A percentile compares a stretch with the other conserved stretches of the same genome.
phyloP scores from a whole-genome alignment of 75 land plant genomes.

The Cunninghamia lanceolata region DNA sequence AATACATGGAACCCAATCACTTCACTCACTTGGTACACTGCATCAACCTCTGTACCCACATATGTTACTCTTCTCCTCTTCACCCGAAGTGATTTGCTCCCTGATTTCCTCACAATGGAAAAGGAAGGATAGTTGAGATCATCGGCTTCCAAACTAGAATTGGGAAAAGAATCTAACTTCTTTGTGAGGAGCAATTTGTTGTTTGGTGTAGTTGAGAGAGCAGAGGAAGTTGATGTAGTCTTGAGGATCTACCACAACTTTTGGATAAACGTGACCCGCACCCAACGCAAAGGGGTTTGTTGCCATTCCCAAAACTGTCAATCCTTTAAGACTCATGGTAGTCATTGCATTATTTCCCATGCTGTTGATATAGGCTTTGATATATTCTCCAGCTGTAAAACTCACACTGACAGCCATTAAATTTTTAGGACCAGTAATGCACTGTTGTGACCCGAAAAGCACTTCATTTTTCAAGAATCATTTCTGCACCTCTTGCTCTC shows the following conservation, averaged over 20 bases:
- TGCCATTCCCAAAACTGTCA: no score
- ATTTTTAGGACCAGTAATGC: neutral
- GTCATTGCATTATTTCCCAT: constrained; percentile 12
- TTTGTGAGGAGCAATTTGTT: no score
- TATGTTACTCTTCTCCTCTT: constrained; percentile 33
- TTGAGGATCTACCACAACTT: no score
- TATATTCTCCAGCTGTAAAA: constrained; percentile 9
- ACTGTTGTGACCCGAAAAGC: neutral
- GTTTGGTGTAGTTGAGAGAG: no score
- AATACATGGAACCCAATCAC: no score
- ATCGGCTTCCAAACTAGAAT: neutral
- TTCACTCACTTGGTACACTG: no score
- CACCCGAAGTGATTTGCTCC: neutral
- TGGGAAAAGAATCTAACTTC: constrained; percentile 26
- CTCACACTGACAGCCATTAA: constrained; percentile 13
- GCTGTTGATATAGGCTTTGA: constrained; percentile 23
- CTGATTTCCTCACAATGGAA: constrained; percentile 18
- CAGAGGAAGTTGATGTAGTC: constrained; percentile 21
- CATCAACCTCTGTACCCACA: constrained; percentile 27
- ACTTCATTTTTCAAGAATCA: constrained; percentile 20
- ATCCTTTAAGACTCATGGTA: no score
- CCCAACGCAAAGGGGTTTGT: no score
- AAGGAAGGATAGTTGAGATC: no score
- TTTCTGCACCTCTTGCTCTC: neutral
- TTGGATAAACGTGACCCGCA: no score